Percentiles rank a stretch among this genome's conserved stretches.
phyloP scores from a whole-genome alignment of 768 basidiomycete species.

The Daedaleopsis sinensis region DNA sequence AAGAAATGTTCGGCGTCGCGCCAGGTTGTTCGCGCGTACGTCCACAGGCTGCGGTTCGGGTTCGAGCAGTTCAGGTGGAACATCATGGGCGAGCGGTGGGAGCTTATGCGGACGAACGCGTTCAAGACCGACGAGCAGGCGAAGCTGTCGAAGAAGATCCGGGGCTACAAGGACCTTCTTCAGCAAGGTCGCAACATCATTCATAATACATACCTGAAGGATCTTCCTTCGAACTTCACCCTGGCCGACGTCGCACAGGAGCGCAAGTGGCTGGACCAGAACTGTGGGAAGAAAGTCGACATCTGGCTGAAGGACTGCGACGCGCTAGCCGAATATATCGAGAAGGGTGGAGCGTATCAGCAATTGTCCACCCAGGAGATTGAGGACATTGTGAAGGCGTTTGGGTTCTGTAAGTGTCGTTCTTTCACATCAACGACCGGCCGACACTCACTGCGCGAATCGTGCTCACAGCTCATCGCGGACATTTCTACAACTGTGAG shows the following conservation, averaged over 20 bases:
- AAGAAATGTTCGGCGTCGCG: conserved; percentile 31
- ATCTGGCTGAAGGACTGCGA: conserved; percentile 26
- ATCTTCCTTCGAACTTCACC: conserved; percentile 14
- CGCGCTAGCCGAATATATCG: conserved; percentile 21
- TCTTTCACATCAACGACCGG: not conserved
- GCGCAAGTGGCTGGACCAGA: conserved; percentile 30
- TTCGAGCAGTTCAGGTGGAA: conserved; percentile 33
- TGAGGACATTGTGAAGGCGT: conserved; percentile 31
- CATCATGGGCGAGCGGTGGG: conserved; percentile 15
- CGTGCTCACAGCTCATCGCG: conserved; percentile 24
- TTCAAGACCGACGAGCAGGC: not conserved
- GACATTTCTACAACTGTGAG: conserved; percentile 38
- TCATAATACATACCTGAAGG: conserved; percentile 25
- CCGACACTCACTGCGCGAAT: not conserved
- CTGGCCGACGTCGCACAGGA: conserved; percentile 22
- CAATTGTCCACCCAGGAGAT: conserved; percentile 29
- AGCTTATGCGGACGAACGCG: not conserved
- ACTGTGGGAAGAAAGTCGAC: conserved; percentile 26
- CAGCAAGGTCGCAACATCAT: not conserved
- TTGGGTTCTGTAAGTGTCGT: conserved; percentile 27
- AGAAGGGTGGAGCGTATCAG: conserved; percentile 22
- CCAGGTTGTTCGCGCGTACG: conserved; percentile 25
- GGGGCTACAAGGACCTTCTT: conserved; percentile 9
- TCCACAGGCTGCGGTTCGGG: conserved; percentile 27
- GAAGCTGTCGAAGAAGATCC: conserved; percentile 12